Evolutionary conservation across 805 yeast genomes (phyloP), one percentile per base, ranked within the genome.

Genomic region (Starmerella sirachaensis): DNA sequence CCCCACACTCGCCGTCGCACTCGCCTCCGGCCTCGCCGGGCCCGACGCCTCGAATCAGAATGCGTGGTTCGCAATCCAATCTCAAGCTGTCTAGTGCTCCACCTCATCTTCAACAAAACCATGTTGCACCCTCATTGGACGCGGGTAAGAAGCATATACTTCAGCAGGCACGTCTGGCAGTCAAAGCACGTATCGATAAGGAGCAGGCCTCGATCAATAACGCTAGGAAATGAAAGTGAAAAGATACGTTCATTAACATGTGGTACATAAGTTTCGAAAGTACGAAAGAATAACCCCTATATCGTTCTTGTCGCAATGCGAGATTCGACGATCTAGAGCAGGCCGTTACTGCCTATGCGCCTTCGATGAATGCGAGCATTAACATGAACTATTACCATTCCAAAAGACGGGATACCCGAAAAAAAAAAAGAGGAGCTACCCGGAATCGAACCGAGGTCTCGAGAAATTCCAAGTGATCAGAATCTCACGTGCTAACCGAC

Each of bases 11-110:
- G 21, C 55, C 50, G 10, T 42, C 41, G 18, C 38, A 39, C 19
- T 39, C 55, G 6, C 44, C 54, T 14, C 33, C 47, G 17, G 37
- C 53, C 3, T 49, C 61, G 2, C 51, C 59, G 3, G 47, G 50
- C 5, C 42, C 54, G 12, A 34, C 52, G 18, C 42, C 53, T 23
- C 29, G 39, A 13, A 33, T 45, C 12, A 26, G 38, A 19, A 29
- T 46, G 14, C 36, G 37, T 16, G 13, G 35, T 21, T 40, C 46
- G 12, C 33, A 30, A 21, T 32, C 42, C 8, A 42, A 44, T 18
- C 36, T 41, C 22, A 35, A 33, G 22, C 33, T 32, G 18, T 35
- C 35, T 9, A 18, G 18, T 19, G n/a, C 38, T 17, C 17, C 36
- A n/a, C 11, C 19, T 26, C 25, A 20, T 24, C n/a, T 8, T 8